Base-by-base conservation (phyloP, 106 monocot species). In the Dendrobium chrysotoxum region DNA sequence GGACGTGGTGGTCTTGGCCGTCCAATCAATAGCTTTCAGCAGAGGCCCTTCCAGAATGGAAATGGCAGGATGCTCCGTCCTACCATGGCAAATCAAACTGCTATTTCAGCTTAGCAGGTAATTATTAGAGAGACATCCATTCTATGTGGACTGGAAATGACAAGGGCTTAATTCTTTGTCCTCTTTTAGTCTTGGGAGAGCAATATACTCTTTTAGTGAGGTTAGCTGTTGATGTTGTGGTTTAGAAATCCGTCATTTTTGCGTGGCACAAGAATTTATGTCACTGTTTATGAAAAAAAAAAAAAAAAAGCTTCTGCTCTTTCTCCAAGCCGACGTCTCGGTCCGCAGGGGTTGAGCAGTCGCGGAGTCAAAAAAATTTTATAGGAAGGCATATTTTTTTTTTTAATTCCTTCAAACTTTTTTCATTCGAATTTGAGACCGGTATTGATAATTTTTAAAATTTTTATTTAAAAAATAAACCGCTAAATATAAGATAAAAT, bases 11-110 rank as follows among this genome's bases (percentile, higher is more conserved):
- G 78, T 1, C 35, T 73, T 11, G 68, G 70, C 10, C 77, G 84
- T 9, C 1, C 53, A 4, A 28, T 79, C 2, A 79, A 84, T 10
- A 72, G 76, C 54, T 87, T 89, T 74, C 87, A 87, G 76, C 86
- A 73, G 12, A 81, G 86, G 23, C 73, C 65, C 23, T 75, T 79
- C 28, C 77, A 53, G 39, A 81, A 85, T 8, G 79, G 85, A 23
- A 50, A 85, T 54, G 79, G 41, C 12, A 55, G 72, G 77, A 46
- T 79, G 18, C 45, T 30, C 58, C 80, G 80, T 20, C 66, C 84
- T 0, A 15, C 4, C 11, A 54, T 73, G n/a, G 25, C 76, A 7
- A 81, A 78, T 50, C 81, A 77, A 53, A 79, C 41, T 21, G 81
- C 80, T 18, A 64, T 81, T 21, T 42, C 85, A 17, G 80, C 53